Evolutionary conservation across 2,329 filamentous ascomycete species (phyloP).

Genomic region (Ramularia endophylla): DNA sequence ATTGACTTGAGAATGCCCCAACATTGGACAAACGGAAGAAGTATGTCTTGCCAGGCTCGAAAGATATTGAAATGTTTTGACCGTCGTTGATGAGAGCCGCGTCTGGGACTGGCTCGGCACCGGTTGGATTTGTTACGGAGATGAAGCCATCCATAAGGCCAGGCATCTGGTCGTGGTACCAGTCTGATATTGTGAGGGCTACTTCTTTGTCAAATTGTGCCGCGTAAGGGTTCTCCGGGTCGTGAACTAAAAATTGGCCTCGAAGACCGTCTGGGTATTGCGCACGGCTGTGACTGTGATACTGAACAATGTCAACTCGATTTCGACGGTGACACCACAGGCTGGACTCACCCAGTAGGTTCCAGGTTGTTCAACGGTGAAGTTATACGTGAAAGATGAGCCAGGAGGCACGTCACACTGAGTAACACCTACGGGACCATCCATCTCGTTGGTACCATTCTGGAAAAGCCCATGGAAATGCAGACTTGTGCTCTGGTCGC

Average conservation of each 20-base stretch:
- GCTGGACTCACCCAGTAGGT: too few species aligned
- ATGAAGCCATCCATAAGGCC: slow-evolving; percentile 52
- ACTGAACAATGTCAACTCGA: slow-evolving; percentile 44
- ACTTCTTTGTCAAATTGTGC: slow-evolving; percentile 55
- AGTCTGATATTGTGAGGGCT: slow-evolving; percentile 64
- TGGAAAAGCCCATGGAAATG: slow-evolving; percentile 78
- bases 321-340: too few species aligned
- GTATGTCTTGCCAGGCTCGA: slow-evolving; percentile 53
- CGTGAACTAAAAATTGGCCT: slow-evolving; percentile 61
- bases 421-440: slow-evolving; percentile 62
- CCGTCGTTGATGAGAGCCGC: slow-evolving; percentile 61
- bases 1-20: slow-evolving; percentile 65
- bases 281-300: slow-evolving; percentile 60
- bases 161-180: slow-evolving; percentile 59
- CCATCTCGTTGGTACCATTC: slow-evolving; percentile 69
- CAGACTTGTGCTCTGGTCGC: slow-evolving; percentile 58
- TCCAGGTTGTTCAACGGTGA: slow-evolving; percentile 43
- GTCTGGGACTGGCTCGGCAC: slow-evolving; percentile 61
- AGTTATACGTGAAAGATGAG: slow-evolving; percentile 59
- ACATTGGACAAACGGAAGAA: slow-evolving; percentile 64
- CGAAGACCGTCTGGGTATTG: slow-evolving; percentile 65
- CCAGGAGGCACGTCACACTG: slow-evolving; percentile 63
- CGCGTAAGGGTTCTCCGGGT: slow-evolving; percentile 47
- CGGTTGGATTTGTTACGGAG: slow-evolving; percentile 48
- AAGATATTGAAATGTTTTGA: slow-evolving; percentile 39